Conservation (phyloP, 2,329 filamentous ascomycete species). For the Fusarium beomiforme region DNA sequence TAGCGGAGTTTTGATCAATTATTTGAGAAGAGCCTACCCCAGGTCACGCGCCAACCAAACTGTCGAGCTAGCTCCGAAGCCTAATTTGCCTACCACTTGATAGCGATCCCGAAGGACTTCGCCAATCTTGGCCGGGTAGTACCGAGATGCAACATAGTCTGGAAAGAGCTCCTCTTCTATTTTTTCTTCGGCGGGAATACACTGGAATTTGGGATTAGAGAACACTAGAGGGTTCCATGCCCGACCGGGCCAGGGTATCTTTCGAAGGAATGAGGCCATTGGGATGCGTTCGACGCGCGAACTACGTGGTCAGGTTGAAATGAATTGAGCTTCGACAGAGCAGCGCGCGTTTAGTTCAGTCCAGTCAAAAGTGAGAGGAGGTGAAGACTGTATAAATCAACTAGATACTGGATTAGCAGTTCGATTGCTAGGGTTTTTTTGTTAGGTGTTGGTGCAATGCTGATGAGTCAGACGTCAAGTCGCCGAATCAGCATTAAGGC, state of each 20-base stretch:
- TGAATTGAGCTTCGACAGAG: too few relatives aligned
- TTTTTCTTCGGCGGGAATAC: neutral
- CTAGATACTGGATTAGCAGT: too few relatives aligned
- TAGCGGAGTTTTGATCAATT: too few relatives aligned
- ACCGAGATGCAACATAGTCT: constrained; percentile 34
- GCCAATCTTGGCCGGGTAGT: constrained; percentile 40
- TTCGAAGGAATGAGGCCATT: neutral
- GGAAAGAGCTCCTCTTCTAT: constrained; percentile 39
- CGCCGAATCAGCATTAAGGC: neutral
- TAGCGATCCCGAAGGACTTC: constrained; percentile 45
- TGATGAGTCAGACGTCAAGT: neutral
- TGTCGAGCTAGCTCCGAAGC: constrained; percentile 53
- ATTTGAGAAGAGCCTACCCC: too few relatives aligned
- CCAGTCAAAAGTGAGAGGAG: too few relatives aligned
- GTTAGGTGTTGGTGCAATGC: too few relatives aligned
- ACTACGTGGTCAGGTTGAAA: too few relatives aligned
- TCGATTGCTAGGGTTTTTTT: neutral
- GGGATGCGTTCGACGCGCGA: rapidly evolving
- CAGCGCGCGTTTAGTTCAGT: too few relatives aligned
- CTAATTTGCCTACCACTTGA: constrained; percentile 53
- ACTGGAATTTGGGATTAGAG: constrained; percentile 23
- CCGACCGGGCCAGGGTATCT: constrained; percentile 8
- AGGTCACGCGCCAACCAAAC: constrained; percentile 53
- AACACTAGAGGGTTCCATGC: constrained; percentile 32
- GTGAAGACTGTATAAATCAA: too few relatives aligned